Evolutionary conservation across 257 asterid genomes (phyloP).

Genomic region (Solanum dulcamara): DNA sequence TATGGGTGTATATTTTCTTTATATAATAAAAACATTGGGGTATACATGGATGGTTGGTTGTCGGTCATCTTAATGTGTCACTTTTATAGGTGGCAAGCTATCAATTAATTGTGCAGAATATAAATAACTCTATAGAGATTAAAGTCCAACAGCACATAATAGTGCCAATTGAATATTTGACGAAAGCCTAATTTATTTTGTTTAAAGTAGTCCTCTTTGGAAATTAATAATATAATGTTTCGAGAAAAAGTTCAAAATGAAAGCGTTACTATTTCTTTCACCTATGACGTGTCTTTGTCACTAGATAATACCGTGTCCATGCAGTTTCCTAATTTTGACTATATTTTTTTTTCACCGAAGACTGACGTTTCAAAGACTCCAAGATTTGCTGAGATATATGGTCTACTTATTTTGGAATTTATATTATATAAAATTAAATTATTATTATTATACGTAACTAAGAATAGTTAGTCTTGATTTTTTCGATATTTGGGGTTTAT

Average conservation of each 20-base stretch:
- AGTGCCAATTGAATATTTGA: neutral
- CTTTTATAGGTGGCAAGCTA: neutral
- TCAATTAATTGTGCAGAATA: neutral
- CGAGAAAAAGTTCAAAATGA: neutral
- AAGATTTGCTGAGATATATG: neutral
- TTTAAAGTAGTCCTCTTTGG: neutral
- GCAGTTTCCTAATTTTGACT: neutral
- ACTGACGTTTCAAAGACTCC: neutral
- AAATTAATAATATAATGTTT: neutral
- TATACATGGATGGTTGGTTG: neutral
- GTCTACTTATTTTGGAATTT: neutral
- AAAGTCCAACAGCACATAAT: neutral
- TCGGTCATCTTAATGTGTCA: neutral
- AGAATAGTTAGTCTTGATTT: neutral
- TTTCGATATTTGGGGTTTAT: neutral
- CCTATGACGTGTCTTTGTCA: neutral
- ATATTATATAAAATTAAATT: neutral
- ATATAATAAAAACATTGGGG: neutral
- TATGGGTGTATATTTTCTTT: neutral
- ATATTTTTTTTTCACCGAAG: neutral
- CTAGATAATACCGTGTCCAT: neutral
- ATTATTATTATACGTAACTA: neutral
- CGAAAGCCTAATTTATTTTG: neutral
- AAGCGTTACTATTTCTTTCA: neutral
- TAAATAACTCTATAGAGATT: neutral